Evolutionary conservation across 805 yeast genomes (phyloP), one percentile per base, ranked within the genome.

Genomic region (Spathaspora hagerdaliae): DNA sequence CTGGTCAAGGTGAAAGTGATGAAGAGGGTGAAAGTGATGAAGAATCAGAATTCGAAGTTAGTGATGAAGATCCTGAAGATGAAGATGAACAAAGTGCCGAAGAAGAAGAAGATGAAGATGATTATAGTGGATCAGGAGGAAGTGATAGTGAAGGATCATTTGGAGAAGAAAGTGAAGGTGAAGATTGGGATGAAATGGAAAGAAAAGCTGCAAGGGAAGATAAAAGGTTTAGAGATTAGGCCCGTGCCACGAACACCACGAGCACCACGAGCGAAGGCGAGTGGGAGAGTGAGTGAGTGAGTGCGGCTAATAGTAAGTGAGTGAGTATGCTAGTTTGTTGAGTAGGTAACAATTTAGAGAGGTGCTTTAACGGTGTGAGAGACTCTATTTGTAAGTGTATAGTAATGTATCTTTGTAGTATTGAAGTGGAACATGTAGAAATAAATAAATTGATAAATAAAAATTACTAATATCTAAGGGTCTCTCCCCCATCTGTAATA

Each of bases 1-100:
- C 90, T 27, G 92, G 94, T 36, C 92, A 83, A 39, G 90, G 91
- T 15, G 96, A 84, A 47, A 55, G 63, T 8, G 85, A 79, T 41
- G 96, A 81, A 50, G 80, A 73, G 31, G 86, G 79, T 14, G 82
- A 77, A 40, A 41, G 37, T 13, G 86, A 79, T 37, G 83, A 79
- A 38, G 94, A 85, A 58, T 69, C 74, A 38, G 95, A 85, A 58
- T 84, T 83, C 55, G 88, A 84, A 61, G 82, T 74, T 13, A 65
- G 77, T 46, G 80, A 80, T 43, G 85, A 78, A 41, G 81, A 79
- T 57, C 81, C 81, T 38, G 78, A 75, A 36, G 83, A 80, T 48
- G 89, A 80, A 42, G 82, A 77, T 27, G 84, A 78, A 24, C 81
- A 69, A 27, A 78, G 78, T 53, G 85, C 77, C 44, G 79, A 64